Conservation (phyloP, 2,329 filamentous ascomycete species). For the Didymellaceae sp. region DNA sequence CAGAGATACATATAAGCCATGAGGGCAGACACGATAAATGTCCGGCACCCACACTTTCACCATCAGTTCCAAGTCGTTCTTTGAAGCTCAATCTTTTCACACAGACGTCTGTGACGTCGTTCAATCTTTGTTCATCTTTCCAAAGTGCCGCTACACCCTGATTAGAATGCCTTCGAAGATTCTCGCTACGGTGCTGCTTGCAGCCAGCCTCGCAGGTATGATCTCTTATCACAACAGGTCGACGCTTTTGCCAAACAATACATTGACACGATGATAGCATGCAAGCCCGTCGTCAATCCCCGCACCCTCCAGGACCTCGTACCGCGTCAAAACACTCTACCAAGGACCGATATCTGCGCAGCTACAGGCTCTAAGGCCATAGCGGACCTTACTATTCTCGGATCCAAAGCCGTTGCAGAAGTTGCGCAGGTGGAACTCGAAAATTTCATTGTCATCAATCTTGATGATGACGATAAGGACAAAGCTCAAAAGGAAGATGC, state of each 20-base stretch:
- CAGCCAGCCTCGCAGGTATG: conserved; percentile 13
- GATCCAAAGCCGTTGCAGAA: neutral
- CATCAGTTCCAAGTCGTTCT: neutral
- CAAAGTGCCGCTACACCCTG: neutral
- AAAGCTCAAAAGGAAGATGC: neutral
- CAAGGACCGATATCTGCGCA: neutral
- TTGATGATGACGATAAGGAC: neutral
- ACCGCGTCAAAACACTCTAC: neutral
- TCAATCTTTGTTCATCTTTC: neutral
- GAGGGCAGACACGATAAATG: neutral
- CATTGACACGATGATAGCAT: neutral
- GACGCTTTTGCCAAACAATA: neutral
- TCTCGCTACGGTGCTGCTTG: conserved; percentile 7
- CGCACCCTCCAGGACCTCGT: neutral
- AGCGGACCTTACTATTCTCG: conserved; percentile 1
- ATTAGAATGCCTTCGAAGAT: conserved; percentile 7
- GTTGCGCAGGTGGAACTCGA: neutral
- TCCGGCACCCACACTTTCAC: conserved; percentile 4
- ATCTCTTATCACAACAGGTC: neutral
- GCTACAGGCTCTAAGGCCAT: neutral
- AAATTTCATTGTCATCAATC: neutral
- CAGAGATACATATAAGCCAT: conserved; percentile 3
- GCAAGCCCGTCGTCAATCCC: conserved; percentile 2
- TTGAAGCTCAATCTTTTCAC: neutral
- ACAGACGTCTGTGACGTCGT: conserved; percentile 7